Conservation (phyloP, 352 stramenopile genomes). For the Albugo candida region DNA sequence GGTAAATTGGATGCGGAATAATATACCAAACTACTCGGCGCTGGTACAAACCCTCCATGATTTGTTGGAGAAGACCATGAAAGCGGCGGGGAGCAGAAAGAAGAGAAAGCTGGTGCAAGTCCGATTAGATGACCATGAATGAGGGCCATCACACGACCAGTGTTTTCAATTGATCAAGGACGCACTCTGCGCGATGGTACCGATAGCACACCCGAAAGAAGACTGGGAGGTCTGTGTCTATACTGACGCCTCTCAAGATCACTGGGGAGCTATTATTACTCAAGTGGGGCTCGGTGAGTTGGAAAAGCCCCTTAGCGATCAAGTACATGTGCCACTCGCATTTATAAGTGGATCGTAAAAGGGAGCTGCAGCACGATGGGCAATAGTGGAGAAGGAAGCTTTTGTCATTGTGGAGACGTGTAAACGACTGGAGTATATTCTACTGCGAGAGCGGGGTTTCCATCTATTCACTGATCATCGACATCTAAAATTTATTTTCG, state of each 20-base stretch:
- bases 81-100: too few relatives aligned
- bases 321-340: too few relatives aligned
- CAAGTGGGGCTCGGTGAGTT: too few relatives aligned
- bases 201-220: conserved; percentile 6
- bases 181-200: conserved; percentile 7
- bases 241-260: conserved; percentile 11
- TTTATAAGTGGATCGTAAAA: too few relatives aligned
- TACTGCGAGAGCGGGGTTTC: conserved; percentile 6
- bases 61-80: neutral
- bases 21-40: conserved; percentile 1
- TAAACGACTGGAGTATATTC: conserved; percentile 8
- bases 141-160: too few relatives aligned
- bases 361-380: too few relatives aligned
- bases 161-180: too few relatives aligned
- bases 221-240: conserved; percentile 2
- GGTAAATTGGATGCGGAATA: conserved; percentile 8
- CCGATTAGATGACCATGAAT: too few relatives aligned
- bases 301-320: too few relatives aligned
- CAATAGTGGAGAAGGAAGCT: too few relatives aligned
- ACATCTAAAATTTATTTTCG: conserved; percentile 12
- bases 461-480: too few relatives aligned
- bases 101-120: neutral
- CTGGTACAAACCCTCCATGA: neutral
- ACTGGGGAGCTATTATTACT: too few relatives aligned
- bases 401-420: conserved; percentile 10